Evolutionary conservation across 2,329 filamentous ascomycete genomes (phyloP).

Genomic region (Hypocrella siamensis): DNA sequence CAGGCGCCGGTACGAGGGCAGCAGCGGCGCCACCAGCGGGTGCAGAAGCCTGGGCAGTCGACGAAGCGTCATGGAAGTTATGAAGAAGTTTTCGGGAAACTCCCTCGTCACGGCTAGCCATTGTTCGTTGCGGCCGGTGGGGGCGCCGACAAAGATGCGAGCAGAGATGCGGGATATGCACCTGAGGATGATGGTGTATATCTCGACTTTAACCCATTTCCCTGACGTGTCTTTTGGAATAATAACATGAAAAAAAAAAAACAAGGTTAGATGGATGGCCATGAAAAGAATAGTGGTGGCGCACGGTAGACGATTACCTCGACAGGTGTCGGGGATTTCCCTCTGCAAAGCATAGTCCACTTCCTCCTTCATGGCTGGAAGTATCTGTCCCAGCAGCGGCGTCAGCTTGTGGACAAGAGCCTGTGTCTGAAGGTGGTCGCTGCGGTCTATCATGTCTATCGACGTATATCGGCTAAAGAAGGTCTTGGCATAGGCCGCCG

Average conservation of each 20-base stretch:
- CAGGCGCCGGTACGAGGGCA: conserved; percentile 2
- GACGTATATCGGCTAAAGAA: not conserved
- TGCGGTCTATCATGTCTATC: not conserved
- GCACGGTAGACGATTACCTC: not conserved
- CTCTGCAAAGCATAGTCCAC: conserved; percentile 1
- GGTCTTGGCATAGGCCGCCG: not conserved
- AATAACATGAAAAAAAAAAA: not conserved
- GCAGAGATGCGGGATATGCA: conserved; percentile 12
- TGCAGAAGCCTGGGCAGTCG: conserved; percentile 3
- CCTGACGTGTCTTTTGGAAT: too few relatives aligned
- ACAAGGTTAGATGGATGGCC: not conserved
- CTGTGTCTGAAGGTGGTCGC: conserved; percentile 1
- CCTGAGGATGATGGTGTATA: not conserved
- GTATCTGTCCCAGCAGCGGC: not conserved
- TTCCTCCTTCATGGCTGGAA: conserved; percentile 2
- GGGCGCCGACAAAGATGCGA: conserved; percentile 14
- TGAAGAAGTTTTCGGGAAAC: conserved; percentile 10
- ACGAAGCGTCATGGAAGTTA: conserved; percentile 3
- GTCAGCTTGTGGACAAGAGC: conserved; percentile 2
- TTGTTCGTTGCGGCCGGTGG: conserved; percentile 11
- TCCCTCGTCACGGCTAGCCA: conserved; percentile 12
- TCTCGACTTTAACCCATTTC: conserved; percentile 1
- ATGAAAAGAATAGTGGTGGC: not conserved
- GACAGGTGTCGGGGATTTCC: not conserved
- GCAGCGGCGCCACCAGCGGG: conserved; percentile 2